Evolutionary conservation across 2,329 filamentous ascomycete genomes (phyloP), one percentile per base, ranked within the genome.

Genomic region (Xylariaceae sp.): DNA sequence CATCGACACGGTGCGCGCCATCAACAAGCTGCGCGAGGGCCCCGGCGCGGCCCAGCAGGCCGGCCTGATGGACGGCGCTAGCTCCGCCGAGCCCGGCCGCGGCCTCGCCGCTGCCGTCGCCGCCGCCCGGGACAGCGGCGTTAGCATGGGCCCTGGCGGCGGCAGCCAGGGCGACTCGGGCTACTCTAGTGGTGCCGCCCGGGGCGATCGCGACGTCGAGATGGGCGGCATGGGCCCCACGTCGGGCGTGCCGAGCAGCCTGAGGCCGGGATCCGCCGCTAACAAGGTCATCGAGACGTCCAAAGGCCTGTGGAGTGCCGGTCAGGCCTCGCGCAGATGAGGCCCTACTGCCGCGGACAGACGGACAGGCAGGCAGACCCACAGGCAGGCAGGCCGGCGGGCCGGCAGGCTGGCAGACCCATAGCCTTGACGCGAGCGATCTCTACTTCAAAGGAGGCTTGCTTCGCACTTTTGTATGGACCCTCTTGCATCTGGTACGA

Each of bases 1-100:
- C 36, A 83, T 83, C 53, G 78, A 83, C 53, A 83, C 78, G 2
- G 77, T 83, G 30, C 68, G 79, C 31, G 78, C 78, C 21, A 83
- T 83, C 53, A 82, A 83, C 59, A 83, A 82, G 61, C 60, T 83
- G 29, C 69, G 77, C 37, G 78, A 81, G 56, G 73, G 75, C 2
- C 73, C 77, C 25, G 34, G 34, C 7, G 12, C n/a, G 47, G 37
- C 46, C 12, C n/a, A n/a, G n/a, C 63, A 71, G 42, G 52, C 54
- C 18, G 60, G 67, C 14, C 62, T 77, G 46, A 80, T 80, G 75
- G 71, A 80, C 46, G 77, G 77, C n/a, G 61, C 63, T 25, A 60
- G 58, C 38, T 72, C 68, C 33, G 60, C 60, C 24, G 70, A 77
- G 51, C 72, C 73, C 8, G 49, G 48, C 15, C 60, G 60, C 11